Percentiles rank a stretch among this genome's conserved stretches.
Conservation (phyloP, 371 early-diverging fungal species). For the Syncephalastrum racemosum region DNA sequence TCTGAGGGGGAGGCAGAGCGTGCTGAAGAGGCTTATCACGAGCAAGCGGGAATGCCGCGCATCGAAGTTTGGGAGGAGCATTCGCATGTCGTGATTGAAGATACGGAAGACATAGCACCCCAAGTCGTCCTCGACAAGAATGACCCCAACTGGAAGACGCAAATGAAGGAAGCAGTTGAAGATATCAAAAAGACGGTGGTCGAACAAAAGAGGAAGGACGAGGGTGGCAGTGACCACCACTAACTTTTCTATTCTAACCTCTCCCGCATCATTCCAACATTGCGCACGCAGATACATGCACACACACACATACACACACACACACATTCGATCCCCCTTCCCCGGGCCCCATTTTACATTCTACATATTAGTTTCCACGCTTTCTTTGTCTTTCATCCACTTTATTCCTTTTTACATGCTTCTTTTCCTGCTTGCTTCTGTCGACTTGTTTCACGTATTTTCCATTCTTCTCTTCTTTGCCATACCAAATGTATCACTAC, state of each 20-base stretch:
- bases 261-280: no score
- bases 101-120: slow-evolving; percentile 22
- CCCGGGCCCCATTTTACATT: no score
- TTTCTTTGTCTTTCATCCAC: no score
- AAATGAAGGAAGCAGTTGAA: slow-evolving; percentile 21
- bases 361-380: no score
- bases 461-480: no score
- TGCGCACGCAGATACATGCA: no score
- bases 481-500: no score
- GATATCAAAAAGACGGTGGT: slow-evolving; percentile 1
- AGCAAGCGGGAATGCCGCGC: slow-evolving; percentile 8
- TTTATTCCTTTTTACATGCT: no score
- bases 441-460: no score
- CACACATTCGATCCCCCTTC: no score
- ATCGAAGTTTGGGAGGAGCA: slow-evolving; percentile 46
- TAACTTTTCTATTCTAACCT: neutral
- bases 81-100: slow-evolving; percentile 33
- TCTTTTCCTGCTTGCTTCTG: no score
- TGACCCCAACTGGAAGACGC: slow-evolving; percentile 28
- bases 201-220: slow-evolving; percentile 6
- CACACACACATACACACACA: no score
- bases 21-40: slow-evolving; percentile 10
- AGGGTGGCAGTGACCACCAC: neutral
- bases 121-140: slow-evolving; percentile 28
- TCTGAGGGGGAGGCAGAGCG: slow-evolving; percentile 1